Evolutionary conservation across 1,284 basidiomycete genomes (phyloP).

Genomic region (Rhodotorula sp.): DNA sequence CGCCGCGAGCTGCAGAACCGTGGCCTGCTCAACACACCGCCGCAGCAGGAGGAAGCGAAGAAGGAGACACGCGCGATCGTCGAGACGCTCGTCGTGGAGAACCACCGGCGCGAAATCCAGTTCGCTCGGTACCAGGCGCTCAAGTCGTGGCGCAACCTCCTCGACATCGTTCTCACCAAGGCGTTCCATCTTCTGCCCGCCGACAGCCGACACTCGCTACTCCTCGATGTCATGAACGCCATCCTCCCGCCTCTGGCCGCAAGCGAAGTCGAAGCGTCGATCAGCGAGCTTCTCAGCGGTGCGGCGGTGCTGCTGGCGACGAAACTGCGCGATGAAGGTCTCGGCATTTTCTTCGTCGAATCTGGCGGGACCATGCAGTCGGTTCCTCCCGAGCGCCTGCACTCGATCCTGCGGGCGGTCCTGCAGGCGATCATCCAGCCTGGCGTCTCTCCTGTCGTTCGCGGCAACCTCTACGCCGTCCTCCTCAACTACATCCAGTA

Average conservation of each 20-base stretch:
- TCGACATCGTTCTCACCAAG: conserved; percentile 78
- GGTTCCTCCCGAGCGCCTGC: conserved; percentile 68
- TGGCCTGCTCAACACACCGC: conserved; percentile 62
- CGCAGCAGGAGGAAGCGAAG: conserved; percentile 66
- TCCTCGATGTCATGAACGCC: conserved; percentile 81
- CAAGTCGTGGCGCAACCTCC: conserved; percentile 74
- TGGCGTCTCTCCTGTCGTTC: conserved; percentile 78
- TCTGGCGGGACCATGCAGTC: conserved; percentile 29
- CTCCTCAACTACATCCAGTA: conserved; percentile 80
- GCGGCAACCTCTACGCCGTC: conserved; percentile 93
- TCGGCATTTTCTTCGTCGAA: conserved; percentile 46
- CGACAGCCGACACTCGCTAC: conserved; percentile 74
- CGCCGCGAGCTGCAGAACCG: conserved; percentile 64
- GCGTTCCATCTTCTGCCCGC: conserved; percentile 76
- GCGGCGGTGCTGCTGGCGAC: conserved; percentile 76
- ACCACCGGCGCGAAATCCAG: conserved; percentile 74
- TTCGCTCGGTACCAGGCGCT: conserved; percentile 69
- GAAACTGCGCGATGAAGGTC: conserved; percentile 70
- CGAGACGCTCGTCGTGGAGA: conserved; percentile 78
- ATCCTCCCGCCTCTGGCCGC: conserved; percentile 53
- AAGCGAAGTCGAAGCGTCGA: conserved; percentile 63
- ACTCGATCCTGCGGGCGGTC: conserved; percentile 69
- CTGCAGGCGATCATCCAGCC: conserved; percentile 73
- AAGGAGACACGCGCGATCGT: conserved; percentile 72
- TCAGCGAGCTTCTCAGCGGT: conserved; percentile 76